Evolutionary conservation across 75 land plant genomes (phyloP).

Genomic region (Picea glauca): DNA sequence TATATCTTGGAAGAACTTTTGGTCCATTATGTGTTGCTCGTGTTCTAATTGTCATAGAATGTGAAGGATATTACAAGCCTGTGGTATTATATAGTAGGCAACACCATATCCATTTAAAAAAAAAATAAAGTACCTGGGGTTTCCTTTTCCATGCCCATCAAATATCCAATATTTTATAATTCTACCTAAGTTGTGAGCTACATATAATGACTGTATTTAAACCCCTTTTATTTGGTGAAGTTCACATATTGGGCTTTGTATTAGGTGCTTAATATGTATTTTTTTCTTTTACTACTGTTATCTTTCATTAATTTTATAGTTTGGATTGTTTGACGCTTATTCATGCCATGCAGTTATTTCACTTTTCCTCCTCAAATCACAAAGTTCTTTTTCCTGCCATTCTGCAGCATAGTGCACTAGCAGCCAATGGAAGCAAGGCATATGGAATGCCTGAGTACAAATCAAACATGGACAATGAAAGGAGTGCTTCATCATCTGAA

Average conservation of each 20-base stretch:
- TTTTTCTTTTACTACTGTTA: neutral
- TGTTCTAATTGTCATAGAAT: neutral
- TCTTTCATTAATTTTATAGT: neutral
- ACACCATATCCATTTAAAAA: no score
- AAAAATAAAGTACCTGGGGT: neutral
- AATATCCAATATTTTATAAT: no score
- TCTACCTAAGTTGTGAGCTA: no score
- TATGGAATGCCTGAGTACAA: constrained; percentile 47
- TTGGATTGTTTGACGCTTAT: neutral
- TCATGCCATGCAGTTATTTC: neutral
- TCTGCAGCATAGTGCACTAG: constrained; percentile 39
- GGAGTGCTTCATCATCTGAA: constrained; percentile 73
- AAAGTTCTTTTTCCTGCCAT: neutral
- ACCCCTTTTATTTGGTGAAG: neutral
- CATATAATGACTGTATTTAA: no score
- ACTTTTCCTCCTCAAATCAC: neutral
- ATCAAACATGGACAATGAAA: constrained; percentile 43
- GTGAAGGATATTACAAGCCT: neutral
- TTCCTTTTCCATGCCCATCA: neutral
- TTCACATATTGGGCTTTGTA: neutral
- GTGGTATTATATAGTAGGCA: neutral
- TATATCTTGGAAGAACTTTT: neutral
- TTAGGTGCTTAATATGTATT: neutral
- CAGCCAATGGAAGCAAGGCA: constrained; percentile 36
- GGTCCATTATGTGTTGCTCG: neutral